Evolutionary conservation across 352 stramenopile species (phyloP), one percentile per base, ranked within the genome.

Genomic region (Phytophthora agathidicida): DNA sequence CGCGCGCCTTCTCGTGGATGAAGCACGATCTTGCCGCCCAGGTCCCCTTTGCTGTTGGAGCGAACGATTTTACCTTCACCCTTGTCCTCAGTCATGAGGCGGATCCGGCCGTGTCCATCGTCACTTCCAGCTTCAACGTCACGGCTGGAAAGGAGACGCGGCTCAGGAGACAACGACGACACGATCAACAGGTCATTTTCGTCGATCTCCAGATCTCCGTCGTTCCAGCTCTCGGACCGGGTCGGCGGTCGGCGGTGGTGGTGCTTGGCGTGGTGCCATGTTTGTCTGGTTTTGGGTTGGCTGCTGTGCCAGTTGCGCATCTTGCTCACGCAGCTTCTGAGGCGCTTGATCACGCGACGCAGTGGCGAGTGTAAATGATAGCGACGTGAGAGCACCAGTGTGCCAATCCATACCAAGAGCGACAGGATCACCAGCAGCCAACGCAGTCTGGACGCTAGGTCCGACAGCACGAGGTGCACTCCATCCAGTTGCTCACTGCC

Each of bases 181-280:
- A 93, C 77, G 28, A 93, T 77, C 5, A 93, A 63, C 46, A 87
- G 41, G 42, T 93, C 83, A 24, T 80, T 71, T 31, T 89, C 78
- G 57, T 93, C 83, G 39, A 93, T 71, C 7, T 91, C 79, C 16
- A 71, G 39, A 22, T 83, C 76, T 3, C 42, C 39, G 31, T 74
- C 65, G 35, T 64, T 63, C 47, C 60, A 63, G 26, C 60, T 63
- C 20, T 49, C 49, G 3, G 62, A 33, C 16, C 33, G 38, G 27
- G 9, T 61, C n/a, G 43, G 56, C 16, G 24, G 53, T 47, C 35
- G 57, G 22, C 70, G 27, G 39, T 38, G 36, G 5, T 48, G 44
- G 38, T 53, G 31, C 9, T 64, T 53, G n/a, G 42, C 33, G n/a
- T 43, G 35, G 3, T 42, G 60, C 38, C 53, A 33, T 11, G 46